Base-by-base conservation (phyloP, 495 filamentous ascomycete genomes). In the Haplographium delicatum region DNA sequence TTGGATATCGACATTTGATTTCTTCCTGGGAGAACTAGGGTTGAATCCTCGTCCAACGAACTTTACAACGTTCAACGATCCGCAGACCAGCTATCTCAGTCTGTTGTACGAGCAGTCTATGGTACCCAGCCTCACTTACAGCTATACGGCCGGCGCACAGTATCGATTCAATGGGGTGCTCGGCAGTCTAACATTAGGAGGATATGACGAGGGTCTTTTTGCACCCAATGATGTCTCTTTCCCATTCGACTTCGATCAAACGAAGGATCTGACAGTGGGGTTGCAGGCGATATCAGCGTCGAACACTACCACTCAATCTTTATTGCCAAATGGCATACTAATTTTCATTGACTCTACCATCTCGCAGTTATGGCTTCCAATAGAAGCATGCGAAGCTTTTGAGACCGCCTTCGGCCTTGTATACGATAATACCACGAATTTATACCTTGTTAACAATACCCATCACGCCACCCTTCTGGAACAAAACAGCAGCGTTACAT, bases 321-420 rank as follows among this genome's bases (percentile, higher is more conserved):
- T 69, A 3, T 58, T 66, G 1, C 59, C 62, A 9, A 45, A 52
- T 38, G 46, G 60, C 19, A 60, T 65, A 40, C 34, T 58, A 20
- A 56, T 62, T 24, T 74, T 66, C 44, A 72, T 82, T 54, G 78
- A 82, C 58, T 76, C 75, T 4, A 75, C 72, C 6, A 64, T 74
- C 11, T 61, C 78, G 1, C 66, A 77, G 50, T 66, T 81, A 30
- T 82, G 71, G 69, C 71, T 82, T 7, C 78, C 79, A 2, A 34
- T 65, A 8, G 66, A 69, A 13, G 75, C 71, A 3, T 81, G 78
- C 57, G 31, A 71, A 24, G 66, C 62, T 1, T 82, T 82, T 47
- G 78, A 81, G 58, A 45, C 59, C 13, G 65, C 73, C 1, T 81
- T 81, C 50, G 72, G 70, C 1, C 60, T 81, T 3, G 67, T 49